Base-by-base conservation (phyloP, 202 grass and related monocot species). In the Schoenoplectus tabernaemontani region DNA sequence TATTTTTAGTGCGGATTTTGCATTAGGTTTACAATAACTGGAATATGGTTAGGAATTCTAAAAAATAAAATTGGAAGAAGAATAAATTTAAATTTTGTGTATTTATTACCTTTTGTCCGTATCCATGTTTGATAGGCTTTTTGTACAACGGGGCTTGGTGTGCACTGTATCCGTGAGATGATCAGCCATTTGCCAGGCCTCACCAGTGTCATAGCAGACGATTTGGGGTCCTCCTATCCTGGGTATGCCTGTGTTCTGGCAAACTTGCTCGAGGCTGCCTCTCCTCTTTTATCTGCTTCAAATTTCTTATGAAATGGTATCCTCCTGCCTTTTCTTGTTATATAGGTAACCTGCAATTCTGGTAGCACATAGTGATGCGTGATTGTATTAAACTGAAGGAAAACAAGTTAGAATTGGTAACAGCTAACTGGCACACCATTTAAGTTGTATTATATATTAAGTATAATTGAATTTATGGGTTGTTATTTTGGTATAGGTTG, bases 171-270 rank as follows among this genome's bases (percentile, higher is more conserved):
- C 73, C 84, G 90, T 77, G 89, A 92, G 84, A 90, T 92, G 86
- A 86, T 86, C 56, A 66, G 77, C 42, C 60, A 74, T 87, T 95
- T 95, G 65, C 89, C 81, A 11, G 82, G 68, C 85, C 34, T 50
- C 77, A 72, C 47, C 75, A 70, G 83, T 91, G 78, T 89, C 73
- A 85, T 92, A 87, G 85, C 88, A 15, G 80, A 82, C 68, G 83
- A 98, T 82, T 79, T 80, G 83, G 86, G 81, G 60, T 54, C 79
- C 67, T 84, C 90, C 83, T 86, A 86, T 83, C 96, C 96, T 81
- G 89, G 96, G 84, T 92, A 95, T 92, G 96, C 96, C 1, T 98
- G 96, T 69, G 60, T 99, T 63, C 96, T 99, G 88, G 96, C 86
- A 71, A 99, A 99, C 92, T 87, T 99, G 78, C 90, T 95, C 85